Evolutionary conservation across 768 basidiomycete genomes (phyloP), one percentile per base, ranked within the genome.

Genomic region (Leccinum rimulosum): DNA sequence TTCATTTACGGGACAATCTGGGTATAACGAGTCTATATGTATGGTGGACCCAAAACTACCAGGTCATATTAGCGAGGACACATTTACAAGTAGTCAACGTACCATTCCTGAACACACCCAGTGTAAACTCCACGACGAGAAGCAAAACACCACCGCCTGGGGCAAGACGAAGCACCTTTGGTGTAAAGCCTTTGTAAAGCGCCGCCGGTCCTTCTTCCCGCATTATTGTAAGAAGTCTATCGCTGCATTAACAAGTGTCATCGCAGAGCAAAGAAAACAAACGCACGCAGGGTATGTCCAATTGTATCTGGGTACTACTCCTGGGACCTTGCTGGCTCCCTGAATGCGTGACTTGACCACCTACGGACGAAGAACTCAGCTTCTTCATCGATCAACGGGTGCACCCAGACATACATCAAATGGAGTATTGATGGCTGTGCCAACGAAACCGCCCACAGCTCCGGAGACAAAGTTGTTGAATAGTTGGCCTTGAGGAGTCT

Each of bases 291-390:
- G 95, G 77, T 95, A 95, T 55, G 95, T 88, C 95, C 95, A 97
- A 75, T 90, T 91, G 76, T 95, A 95, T 69, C 94, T 95, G 19
- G 90, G 89, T 1, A 74, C 74, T n/a, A 86, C 84, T 15, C 92
- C 93, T 0, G 89, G 83, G 30, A 79, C 67, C 62, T 80, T 84
- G 45, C 77, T 77, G 19, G 83, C 75, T 48, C 90, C 87, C 76
- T 99, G 97, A 40, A 98, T 95, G 50, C 96, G 89, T 15, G 94
- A 95, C 75, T 98, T 98, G 61, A 97, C 91, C 62, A 98, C 95
- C 89, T 96, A 65, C 25, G 27, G 40, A 59, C 31, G 56, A 52
- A 33, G 3, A 14, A 53, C 12, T 65, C 17, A 49, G 38, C 7
- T 47, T 31, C 14, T 33, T 36, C 19, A 31, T 53, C 30, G 8